These are phyloP conservation scores for Lepidium sativum DNA, from an alignment of 345 rosid genomes.

Conservation along the genomic window DNA sequence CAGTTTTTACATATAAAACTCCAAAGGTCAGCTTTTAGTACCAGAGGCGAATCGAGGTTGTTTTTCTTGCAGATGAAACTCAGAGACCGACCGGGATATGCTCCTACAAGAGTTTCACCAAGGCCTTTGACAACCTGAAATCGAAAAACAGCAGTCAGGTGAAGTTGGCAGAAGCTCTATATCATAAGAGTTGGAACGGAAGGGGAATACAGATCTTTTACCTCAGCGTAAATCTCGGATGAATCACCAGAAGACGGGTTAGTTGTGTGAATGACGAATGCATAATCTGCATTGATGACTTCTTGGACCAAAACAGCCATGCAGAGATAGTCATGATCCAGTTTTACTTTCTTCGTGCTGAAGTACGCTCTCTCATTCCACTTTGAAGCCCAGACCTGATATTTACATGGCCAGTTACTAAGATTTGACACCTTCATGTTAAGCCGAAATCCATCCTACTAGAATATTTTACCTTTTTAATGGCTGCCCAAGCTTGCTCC, in stretches of 20 bases:
- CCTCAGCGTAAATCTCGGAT: constrained; percentile 95
- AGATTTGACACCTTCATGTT: not conserved
- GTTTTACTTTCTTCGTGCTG: constrained; percentile 79
- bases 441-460: not conserved
- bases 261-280: constrained; percentile 97
- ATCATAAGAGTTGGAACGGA: not conserved
- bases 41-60: constrained; percentile 71
- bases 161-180: not conserved
- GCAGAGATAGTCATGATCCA: constrained; percentile 91
- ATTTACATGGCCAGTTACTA: not conserved
- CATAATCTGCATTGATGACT: constrained; percentile 89
- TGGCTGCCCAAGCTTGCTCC: constrained; percentile 96
- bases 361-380: constrained; percentile 99
- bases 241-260: constrained; percentile 92
- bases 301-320: constrained; percentile 99
- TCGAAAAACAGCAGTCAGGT: constrained; percentile 3
- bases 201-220: constrained; percentile 13
- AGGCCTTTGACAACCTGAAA: constrained; percentile 87
- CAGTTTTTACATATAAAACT: not conserved
- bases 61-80: constrained; percentile 83
- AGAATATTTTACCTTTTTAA: constrained; percentile 62
- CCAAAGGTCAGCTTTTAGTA: constrained; percentile 10
- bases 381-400: constrained; percentile 98
- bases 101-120: constrained; percentile 98
- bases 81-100: constrained; percentile 97